Base-by-base conservation (phyloP, 1,139 yeast species). In the Eremothecium coryli region DNA sequence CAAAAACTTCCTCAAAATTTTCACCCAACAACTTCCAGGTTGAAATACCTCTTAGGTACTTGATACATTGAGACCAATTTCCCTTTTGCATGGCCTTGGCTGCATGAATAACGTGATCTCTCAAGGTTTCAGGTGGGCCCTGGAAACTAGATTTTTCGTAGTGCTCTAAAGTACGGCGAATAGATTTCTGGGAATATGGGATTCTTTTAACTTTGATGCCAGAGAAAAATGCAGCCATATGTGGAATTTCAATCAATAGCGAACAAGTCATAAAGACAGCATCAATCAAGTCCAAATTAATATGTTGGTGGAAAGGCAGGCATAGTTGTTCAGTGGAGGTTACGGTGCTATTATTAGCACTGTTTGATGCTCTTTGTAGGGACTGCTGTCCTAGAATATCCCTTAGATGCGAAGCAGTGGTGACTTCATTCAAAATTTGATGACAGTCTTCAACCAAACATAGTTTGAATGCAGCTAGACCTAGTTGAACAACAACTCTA, bases 221-320 rank as follows among this genome's bases (percentile, higher is more conserved):
- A 14, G 66, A 54, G 33, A 66, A 68, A 39, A 68, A 59, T 54
- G 81, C 72, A 18, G 84, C 82, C 71, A 86, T 76, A 52, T 76
- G 76, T 31, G 99, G 98, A 43, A 90, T 80, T 66, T 93, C 98
- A 51, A 85, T 74, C 57, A 93, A 73, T 62, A 93, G 69, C 27
- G 95, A 84, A 43, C 88, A 71, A 9, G 97, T 90, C 70, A 86
- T 74, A 68, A 82, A 88, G 38, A 84, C 95, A 59, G 94, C 82
- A 65, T 93, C 98, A 52, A 93, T 72, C 51, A 93, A 74, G 66
- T 93, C 98, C 52, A 88, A 70, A 63, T 93, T 93, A 61, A 93
- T 86, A 65, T 93, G 99, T 81, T 85, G 88, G 65, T 93, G 98
- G 81, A 82, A 93, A 41, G 99, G 99, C 57, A 90, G 71, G 59